Percentiles rank a stretch among this genome's conserved stretches.
Evolutionary conservation across 805 yeast species (phyloP).

Genomic region (Yamadazyma tumulicola): DNA sequence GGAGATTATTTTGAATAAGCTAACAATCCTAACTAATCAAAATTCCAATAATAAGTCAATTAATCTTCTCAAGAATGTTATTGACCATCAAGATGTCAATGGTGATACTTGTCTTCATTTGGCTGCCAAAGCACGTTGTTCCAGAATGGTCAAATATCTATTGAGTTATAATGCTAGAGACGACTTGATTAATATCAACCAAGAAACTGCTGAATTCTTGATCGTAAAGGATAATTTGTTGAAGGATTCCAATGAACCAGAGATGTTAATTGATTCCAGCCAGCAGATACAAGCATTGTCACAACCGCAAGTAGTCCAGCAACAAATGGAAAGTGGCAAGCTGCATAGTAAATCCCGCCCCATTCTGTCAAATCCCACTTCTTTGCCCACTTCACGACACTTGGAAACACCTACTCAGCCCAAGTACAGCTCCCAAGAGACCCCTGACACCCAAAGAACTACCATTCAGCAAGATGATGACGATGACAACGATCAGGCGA

Average conservation of each 20-base stretch:
- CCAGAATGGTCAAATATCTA: slow-evolving; percentile 72
- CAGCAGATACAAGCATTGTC: neutral
- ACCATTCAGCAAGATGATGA: slow-evolving; percentile 43
- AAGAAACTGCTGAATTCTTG: slow-evolving; percentile 43
- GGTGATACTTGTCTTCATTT: slow-evolving; percentile 88
- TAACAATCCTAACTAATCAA: slow-evolving; percentile 45
- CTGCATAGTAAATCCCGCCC: neutral
- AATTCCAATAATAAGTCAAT: slow-evolving; percentile 42
- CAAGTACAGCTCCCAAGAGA: slow-evolving; percentile 21
- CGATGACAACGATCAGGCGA: slow-evolving; percentile 20
- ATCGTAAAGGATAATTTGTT: slow-evolving; percentile 37
- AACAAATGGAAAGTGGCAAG: neutral
- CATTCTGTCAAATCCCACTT: neutral
- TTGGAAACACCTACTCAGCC: slow-evolving; percentile 22
- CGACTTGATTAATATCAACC: slow-evolving; percentile 41
- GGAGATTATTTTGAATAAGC: slow-evolving; percentile 68
- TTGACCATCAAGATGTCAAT: slow-evolving; percentile 73
- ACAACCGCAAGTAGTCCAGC: neutral
- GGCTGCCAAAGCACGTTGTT: slow-evolving; percentile 65
- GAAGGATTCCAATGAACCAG: slow-evolving; percentile 7
- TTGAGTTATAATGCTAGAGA: slow-evolving; percentile 81
- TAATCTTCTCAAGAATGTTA: slow-evolving; percentile 56
- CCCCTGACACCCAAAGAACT: slow-evolving; percentile 46
- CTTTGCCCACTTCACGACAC: slow-evolving; percentile 5
- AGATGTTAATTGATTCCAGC: too few species aligned